phyloP scores from a whole-genome alignment of 495 filamentous ascomycete genomes.

The Rhypophila decipiens region DNA sequence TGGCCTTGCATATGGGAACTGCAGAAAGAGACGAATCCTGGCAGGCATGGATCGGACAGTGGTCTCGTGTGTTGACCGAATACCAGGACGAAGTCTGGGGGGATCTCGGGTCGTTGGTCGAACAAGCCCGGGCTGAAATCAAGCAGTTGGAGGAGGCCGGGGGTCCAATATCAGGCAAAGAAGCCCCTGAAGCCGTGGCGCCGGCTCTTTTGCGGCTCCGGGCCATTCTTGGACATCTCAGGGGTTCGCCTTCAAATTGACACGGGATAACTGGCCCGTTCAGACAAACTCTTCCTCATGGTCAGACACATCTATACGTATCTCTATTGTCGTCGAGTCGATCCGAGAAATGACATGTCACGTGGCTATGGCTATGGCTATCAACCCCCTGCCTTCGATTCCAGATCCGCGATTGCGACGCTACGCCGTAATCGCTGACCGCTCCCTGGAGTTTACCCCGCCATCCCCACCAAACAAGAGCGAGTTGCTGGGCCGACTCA shows the following conservation, averaged over 20 bases:
- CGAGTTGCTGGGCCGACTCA: constrained; percentile 11
- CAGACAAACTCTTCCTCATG: too few species aligned
- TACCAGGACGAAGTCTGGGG: constrained; percentile 81
- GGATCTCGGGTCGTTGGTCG: constrained; percentile 54
- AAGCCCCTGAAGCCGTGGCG: constrained; percentile 19
- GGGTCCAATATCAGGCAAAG: constrained; percentile 8
- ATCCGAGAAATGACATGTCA: too few species aligned
- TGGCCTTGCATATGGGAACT: constrained; percentile 25
- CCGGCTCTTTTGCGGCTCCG: constrained; percentile 21
- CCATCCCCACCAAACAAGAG: neutral
- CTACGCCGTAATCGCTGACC: neutral
- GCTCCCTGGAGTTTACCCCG: neutral
- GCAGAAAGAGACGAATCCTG: constrained; percentile 33
- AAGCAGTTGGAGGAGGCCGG: constrained; percentile 14
- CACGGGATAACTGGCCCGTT: too few species aligned
- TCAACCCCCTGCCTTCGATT: too few species aligned
- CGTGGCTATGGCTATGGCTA: too few species aligned
- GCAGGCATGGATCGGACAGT: constrained; percentile 44
- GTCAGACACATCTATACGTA: too few species aligned
- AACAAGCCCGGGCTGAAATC: constrained; percentile 57
- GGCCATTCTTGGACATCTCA: constrained; percentile 28
- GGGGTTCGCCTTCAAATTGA: constrained; percentile 10
- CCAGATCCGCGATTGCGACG: too few species aligned
- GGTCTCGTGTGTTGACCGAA: constrained; percentile 56
- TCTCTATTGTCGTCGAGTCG: too few species aligned